phyloP scores from a whole-genome alignment of 192 early-diverging fungal species.

The Backusella tarrabulga region DNA sequence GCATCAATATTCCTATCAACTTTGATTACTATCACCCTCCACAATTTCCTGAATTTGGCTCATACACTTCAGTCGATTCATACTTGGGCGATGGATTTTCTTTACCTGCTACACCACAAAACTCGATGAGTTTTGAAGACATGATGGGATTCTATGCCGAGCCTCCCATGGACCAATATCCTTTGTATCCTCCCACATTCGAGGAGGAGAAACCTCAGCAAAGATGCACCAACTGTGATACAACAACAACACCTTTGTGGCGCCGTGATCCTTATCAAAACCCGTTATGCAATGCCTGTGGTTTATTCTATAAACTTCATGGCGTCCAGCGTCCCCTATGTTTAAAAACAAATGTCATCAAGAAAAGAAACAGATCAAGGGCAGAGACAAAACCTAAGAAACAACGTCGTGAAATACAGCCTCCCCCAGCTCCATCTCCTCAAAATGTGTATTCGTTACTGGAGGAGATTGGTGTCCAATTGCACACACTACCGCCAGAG shows the following conservation, averaged over 20 bases:
- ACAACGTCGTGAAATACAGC: not conserved
- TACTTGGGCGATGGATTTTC: not conserved
- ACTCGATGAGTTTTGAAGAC: slow-evolving; percentile 31
- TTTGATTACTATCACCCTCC: not conserved
- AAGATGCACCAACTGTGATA: slow-evolving; percentile 27
- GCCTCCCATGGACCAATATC: not conserved
- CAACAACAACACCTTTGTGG: slow-evolving; percentile 93
- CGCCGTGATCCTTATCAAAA: slow-evolving; percentile 87
- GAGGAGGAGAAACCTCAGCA: not conserved
- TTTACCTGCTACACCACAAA: slow-evolving; percentile 1
- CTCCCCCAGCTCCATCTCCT: not conserved
- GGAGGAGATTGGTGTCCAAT: slow-evolving; percentile 22
- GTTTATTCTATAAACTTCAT: slow-evolving; percentile 94
- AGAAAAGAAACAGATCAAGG: slow-evolving; percentile 77
- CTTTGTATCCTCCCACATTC: not conserved
- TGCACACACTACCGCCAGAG: slow-evolving; percentile 19
- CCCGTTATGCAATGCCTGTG: slow-evolving; percentile 96
- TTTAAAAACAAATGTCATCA: slow-evolving; percentile 88
- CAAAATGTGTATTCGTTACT: slow-evolving; percentile 17
- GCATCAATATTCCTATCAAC: slow-evolving; percentile 3
- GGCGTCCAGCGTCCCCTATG: slow-evolving; percentile 82
- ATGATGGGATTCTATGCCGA: slow-evolving; percentile 25
- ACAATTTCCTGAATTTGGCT: not conserved
- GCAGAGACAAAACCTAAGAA: not conserved
- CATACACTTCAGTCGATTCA: slow-evolving; percentile 3